Percentiles rank a stretch among this genome's conserved stretches.
Conservation (phyloP, 352 stramenopile species). For the Phytophthora sp. region DNA sequence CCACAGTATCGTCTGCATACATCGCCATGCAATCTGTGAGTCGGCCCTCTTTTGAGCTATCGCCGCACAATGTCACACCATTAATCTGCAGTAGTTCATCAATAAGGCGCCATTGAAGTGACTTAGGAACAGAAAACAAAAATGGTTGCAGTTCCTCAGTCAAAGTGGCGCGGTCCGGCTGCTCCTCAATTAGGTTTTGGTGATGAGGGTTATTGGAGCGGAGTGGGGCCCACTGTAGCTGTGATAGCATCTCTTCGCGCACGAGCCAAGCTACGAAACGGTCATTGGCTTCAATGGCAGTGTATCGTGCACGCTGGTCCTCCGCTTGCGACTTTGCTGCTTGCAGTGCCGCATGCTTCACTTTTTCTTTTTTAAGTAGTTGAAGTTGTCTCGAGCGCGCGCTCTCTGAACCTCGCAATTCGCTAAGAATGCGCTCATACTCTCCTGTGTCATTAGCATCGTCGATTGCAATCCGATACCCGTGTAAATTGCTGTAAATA, state of each 20-base stretch:
- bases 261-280: conserved; percentile 53
- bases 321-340: conserved; percentile 34
- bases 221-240: conserved; percentile 67
- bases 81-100: conserved; percentile 48
- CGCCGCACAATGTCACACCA: conserved; percentile 45
- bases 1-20: conserved; percentile 45
- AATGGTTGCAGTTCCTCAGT: conserved; percentile 84
- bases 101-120: conserved; percentile 39
- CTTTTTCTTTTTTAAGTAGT: conserved; percentile 33
- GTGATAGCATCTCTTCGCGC: conserved; percentile 39
- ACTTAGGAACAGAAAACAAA: conserved; percentile 60
- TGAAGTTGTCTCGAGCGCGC: conserved; percentile 37
- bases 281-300: conserved; percentile 39
- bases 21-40: conserved; percentile 17
- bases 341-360: conserved; percentile 27
- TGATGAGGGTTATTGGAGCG: conserved; percentile 49
- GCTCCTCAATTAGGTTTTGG: conserved; percentile 55
- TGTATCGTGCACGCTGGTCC: conserved; percentile 68
- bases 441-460: conserved; percentile 63
- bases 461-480: conserved; percentile 73
- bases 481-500: conserved; percentile 86
- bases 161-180: conserved; percentile 69
- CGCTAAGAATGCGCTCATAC: conserved; percentile 78
- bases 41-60: conserved; percentile 21
- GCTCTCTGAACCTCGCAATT: conserved; percentile 61